Base-by-base conservation (phyloP, 371 early-diverging fungal genomes). In the Apophysomyces trapeziformis region DNA sequence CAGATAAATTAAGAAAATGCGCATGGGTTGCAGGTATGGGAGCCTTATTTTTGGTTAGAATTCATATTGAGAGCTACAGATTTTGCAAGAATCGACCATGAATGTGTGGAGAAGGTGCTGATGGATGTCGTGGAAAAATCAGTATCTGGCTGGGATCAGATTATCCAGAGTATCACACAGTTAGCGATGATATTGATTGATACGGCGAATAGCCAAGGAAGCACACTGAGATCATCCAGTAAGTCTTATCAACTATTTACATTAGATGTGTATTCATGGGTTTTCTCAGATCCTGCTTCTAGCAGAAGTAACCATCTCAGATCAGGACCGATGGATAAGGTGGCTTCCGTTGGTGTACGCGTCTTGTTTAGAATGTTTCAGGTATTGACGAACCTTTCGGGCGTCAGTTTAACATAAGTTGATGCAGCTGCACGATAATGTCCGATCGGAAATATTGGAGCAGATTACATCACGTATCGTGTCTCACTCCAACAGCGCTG, bases 381-480 rank as follows among this genome's bases (percentile, higher is more conserved):
- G 70, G 85, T 83, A 70, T 58, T 14, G 39, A 7, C 8, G 13
- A 4, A 32, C 7, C 18, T 32, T 45, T 14, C 35, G 9, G 26
- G 38, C 21, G 2, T 45, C 7, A n/a, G 14, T 32, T 26, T 26
- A 26, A 26, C 32, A 26, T 2, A 26, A 26, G 32, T 26, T 26
- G 32, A 56, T 38, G 13, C 65, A 86, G 84, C 69, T 84, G 8
- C 88, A 89, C 63, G 79, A 79, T 18, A 75, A 84, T 32, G 81
- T 85, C n/a, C 78, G 87, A 50, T 68, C 75, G 4, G 88, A 87
- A 68, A 85, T 89, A 32, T 67, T 89, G 46, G 87, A 87, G 37
- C 86, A 87, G 61, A 86, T 89, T 57, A 80, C 84, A 37, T 84
- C 85, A 5, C 81, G 88, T 46, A 78, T 89, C 45, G 79, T 89